Percentiles rank a stretch among this genome's conserved stretches.
Evolutionary conservation across 345 rosid species (phyloP).

Genomic region (Gossypium rotundifolium): DNA sequence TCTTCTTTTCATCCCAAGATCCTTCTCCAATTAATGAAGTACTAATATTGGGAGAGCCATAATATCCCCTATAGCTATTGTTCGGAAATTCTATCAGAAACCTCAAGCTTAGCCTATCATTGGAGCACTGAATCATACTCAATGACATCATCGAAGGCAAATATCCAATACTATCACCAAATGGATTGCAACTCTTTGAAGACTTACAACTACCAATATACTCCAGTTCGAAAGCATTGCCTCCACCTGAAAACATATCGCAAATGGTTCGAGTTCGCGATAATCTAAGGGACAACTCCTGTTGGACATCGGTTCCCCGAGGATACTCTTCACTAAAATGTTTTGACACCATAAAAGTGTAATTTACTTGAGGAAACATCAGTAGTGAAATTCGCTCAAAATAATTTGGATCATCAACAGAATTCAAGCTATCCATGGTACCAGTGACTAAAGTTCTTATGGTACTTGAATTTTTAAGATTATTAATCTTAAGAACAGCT

Average conservation of each 20-base stretch:
- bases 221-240: conserved; percentile 19
- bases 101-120: conserved; percentile 14
- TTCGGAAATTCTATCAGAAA: conserved; percentile 18
- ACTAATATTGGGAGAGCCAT: conserved; percentile 9
- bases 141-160: conserved; percentile 26
- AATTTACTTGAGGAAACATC: conserved; percentile 27
- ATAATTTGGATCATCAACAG: conserved; percentile 12
- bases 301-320: conserved; percentile 6
- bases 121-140: conserved; percentile 24
- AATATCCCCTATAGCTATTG: neutral
- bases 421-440: conserved; percentile 28
- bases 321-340: neutral
- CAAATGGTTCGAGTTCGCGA: conserved; percentile 13
- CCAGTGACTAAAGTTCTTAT: conserved; percentile 38
- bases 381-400: conserved; percentile 37
- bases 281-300: conserved; percentile 11
- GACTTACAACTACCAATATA: conserved; percentile 19
- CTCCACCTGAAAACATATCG: conserved; percentile 11
- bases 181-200: conserved; percentile 17
- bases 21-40: conserved; percentile 44
- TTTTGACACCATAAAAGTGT: conserved; percentile 11
- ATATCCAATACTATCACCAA: conserved; percentile 13
- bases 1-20: conserved; percentile 34
- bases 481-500: conserved; percentile 35
- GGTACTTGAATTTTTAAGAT: conserved; percentile 18